Percentiles rank a stretch among this genome's conserved stretches.
Conservation (phyloP, 2,329 filamentous ascomycete genomes). For the Simplicillium sp. region DNA sequence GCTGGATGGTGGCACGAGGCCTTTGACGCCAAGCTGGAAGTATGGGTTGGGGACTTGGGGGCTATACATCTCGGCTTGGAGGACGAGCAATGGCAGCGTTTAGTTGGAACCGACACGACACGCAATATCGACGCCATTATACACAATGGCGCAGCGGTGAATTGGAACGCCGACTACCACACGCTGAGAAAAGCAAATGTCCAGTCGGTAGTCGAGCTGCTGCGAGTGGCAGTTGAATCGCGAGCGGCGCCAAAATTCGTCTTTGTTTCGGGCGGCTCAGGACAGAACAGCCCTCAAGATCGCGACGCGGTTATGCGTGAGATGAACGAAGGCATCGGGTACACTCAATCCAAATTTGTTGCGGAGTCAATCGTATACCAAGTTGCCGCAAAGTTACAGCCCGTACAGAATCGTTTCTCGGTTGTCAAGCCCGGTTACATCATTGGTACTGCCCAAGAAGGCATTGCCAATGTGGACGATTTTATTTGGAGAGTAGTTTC, state of each 20-base stretch:
- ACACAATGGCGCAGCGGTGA: slow-evolving; percentile 73
- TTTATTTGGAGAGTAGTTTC: slow-evolving; percentile 13
- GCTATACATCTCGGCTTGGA: slow-evolving; percentile 62
- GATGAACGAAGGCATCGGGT: slow-evolving; percentile 7
- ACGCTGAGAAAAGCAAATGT: slow-evolving; percentile 68
- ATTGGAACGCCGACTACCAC: slow-evolving; percentile 74
- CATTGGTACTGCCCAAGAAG: slow-evolving; percentile 9
- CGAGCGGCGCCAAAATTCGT: slow-evolving; percentile 13
- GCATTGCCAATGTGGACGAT: slow-evolving; percentile 14
- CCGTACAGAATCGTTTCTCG: slow-evolving; percentile 7
- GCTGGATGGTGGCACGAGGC: slow-evolving; percentile 11
- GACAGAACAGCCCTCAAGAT: not conserved
- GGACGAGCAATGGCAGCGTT: slow-evolving; percentile 49
- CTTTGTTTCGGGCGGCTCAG: slow-evolving; percentile 13
- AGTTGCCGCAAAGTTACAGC: not conserved
- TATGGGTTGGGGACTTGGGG: slow-evolving; percentile 64
- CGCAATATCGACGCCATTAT: slow-evolving; percentile 61
- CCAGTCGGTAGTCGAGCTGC: slow-evolving; percentile 13
- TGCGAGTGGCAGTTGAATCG: slow-evolving; percentile 8
- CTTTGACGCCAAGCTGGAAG: slow-evolving; percentile 37
- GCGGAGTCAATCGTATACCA: slow-evolving; percentile 10
- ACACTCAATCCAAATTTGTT: slow-evolving; percentile 14
- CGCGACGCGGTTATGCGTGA: slow-evolving; percentile 1
- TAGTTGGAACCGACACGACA: slow-evolving; percentile 39
- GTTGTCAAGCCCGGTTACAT: slow-evolving; percentile 14